phyloP scores from a whole-genome alignment of 2,329 filamentous ascomycete genomes.

The Pseudogymnoascus sp. region DNA sequence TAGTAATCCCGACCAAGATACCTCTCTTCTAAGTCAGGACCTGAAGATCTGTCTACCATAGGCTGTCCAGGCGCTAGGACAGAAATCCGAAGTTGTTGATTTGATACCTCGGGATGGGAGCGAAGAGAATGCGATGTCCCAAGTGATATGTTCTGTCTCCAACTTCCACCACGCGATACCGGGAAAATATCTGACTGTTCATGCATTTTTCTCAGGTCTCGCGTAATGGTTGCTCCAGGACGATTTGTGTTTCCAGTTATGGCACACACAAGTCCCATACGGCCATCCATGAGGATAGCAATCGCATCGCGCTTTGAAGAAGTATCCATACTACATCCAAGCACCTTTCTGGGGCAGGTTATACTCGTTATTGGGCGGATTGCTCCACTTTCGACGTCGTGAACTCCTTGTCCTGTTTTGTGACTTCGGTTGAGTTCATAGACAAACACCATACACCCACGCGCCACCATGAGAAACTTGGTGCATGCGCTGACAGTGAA shows the following conservation, averaged over 20 bases:
- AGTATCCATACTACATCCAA: slow-evolving; percentile 56
- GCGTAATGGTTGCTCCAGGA: not conserved
- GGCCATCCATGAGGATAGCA: slow-evolving; percentile 50
- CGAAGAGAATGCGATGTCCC: not conserved
- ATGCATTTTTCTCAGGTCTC: slow-evolving; percentile 3
- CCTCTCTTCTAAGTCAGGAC: not conserved
- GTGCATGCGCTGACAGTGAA: slow-evolving; percentile 46
- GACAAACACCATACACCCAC: slow-evolving; percentile 46
- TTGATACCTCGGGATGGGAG: not conserved
- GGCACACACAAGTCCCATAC: slow-evolving; percentile 54
- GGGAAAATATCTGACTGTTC: not conserved
- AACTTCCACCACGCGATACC: not conserved
- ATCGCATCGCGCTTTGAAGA: slow-evolving; percentile 46
- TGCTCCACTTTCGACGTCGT: slow-evolving; percentile 17
- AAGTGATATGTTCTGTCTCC: not conserved
- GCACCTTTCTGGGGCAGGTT: slow-evolving; percentile 46
- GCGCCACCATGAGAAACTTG: slow-evolving; percentile 47
- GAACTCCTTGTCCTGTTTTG: not conserved
- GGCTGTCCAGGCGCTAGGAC: not conserved
- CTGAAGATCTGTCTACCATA: not conserved
- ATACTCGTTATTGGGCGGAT: slow-evolving; percentile 43
- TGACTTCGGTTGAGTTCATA: slow-evolving; percentile 34
- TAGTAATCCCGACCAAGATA: not conserved
- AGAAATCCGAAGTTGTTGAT: not conserved
- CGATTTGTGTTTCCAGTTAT: slow-evolving; percentile 29